Evolutionary conservation across 768 basidiomycete species (phyloP), one percentile per base, ranked within the genome.

Genomic region (Rhodosporidiobolus odoratus): DNA sequence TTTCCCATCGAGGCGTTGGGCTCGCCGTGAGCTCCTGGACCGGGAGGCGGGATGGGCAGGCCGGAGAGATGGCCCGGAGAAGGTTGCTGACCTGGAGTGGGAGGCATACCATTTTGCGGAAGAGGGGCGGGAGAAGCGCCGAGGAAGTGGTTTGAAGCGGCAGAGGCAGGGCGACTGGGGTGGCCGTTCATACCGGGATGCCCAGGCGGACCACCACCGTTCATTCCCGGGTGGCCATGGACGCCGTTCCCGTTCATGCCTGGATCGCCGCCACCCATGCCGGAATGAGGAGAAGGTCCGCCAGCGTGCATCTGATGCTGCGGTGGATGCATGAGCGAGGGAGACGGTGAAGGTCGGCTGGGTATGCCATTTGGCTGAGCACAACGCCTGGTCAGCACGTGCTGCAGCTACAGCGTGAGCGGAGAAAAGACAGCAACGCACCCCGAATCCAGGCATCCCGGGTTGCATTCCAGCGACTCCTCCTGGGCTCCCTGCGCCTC

Each of bases 61-160:
- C 21, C 59, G 59, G n/a, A 40, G 59, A 38, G 32, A 58, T 6
- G 52, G 37, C 32, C 57, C 4, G 57, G 57, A 3, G 57, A 58
- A 40, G 57, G 38, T 10, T 58, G 57, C 38, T 40, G 63, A 9
- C 45, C 53, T 21, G 63, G 62, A 2, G 38, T 38, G 13, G 40
- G 59, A 21, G 41, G 45, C n/a, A n/a, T n/a, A n/a, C n/a, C n/a
- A n/a, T n/a, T n/a, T n/a, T n/a, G n/a, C n/a, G n/a, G n/a, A n/a
- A n/a, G n/a, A n/a, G n/a, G n/a, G n/a, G n/a, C n/a, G 0, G 56
- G 64, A 9, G 53, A 58, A 9, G 65, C 65, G 19, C 65, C 65
- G 54, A 70, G 58, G 60, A 66, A 62, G 47, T 62, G 66, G 48
- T 73, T 69, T 40, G 68, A 69, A 0, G 68, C 68, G 4, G 73